Percentiles rank a stretch among this genome's conserved stretches.
phyloP scores from a whole-genome alignment of 192 early-diverging fungal species.

The Funneliformis mosseae region DNA sequence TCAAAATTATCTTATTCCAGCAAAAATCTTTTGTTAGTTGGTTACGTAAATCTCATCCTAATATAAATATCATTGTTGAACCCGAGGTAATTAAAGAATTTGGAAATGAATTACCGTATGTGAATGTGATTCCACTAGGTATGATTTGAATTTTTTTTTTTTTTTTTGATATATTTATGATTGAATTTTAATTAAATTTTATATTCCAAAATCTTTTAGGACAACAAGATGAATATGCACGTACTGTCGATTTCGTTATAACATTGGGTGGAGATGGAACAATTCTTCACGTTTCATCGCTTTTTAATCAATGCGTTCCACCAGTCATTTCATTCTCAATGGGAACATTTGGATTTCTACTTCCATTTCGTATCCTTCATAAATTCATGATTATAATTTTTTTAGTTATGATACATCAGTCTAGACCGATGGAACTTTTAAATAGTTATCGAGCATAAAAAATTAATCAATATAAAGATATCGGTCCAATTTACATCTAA shows the following conservation, averaged over 20 bases:
- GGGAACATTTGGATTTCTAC: conserved; percentile 89
- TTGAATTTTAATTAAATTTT: neutral
- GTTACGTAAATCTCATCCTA: conserved; percentile 65
- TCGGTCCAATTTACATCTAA: too few species aligned
- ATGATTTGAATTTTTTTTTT: neutral
- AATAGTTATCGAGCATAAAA: too few species aligned
- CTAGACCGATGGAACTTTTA: too few species aligned
- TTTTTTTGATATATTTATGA: neutral
- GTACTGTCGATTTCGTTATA: conserved; percentile 81
- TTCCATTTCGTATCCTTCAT: conserved; percentile 70
- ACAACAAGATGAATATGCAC: conserved; percentile 60
- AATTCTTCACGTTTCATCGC: conserved; percentile 80
- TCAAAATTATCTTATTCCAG: neutral
- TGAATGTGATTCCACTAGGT: conserved; percentile 57
- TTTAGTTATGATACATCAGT: neutral
- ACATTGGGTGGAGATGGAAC: conserved; percentile 95
- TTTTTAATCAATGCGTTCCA: conserved; percentile 76
- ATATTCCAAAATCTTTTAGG: conserved; percentile 29
- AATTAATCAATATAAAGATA: too few species aligned
- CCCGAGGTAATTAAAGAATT: conserved; percentile 63
- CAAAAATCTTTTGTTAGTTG: conserved; percentile 47
- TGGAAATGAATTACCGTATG: conserved; percentile 51
- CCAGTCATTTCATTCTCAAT: conserved; percentile 94
- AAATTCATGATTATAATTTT: neutral
- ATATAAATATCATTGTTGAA: conserved; percentile 73